These are phyloP conservation scores for Sanghuangporus weigelae DNA, from an alignment of 1,284 basidiomycete species.

Conservation along the genomic window DNA sequence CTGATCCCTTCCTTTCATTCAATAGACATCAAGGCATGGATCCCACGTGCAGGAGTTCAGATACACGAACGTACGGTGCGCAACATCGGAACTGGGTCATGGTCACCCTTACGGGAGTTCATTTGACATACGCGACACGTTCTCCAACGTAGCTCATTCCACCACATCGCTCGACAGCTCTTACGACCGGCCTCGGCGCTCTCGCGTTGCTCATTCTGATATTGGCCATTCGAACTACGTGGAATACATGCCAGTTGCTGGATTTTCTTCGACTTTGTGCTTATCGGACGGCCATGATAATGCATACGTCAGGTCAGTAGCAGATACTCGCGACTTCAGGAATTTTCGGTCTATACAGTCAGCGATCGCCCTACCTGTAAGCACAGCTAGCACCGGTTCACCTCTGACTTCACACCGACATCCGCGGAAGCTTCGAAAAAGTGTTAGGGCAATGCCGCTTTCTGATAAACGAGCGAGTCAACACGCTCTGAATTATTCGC, in stretches of 20 bases:
- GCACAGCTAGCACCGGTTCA: constrained; percentile 5
- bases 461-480: neutral
- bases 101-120: neutral
- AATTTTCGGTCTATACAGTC: constrained; percentile 4
- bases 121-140: neutral
- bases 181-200: neutral
- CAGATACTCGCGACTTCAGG: neutral
- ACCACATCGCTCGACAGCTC: constrained; percentile 2
- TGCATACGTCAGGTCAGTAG: neutral
- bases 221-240: constrained; percentile 8
- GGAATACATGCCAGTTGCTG: neutral
- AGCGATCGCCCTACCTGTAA: constrained; percentile 5
- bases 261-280: neutral
- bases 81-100: constrained; percentile 10
- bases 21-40: constrained; percentile 4
- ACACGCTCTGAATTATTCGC: neutral
- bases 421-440: constrained; percentile 17
- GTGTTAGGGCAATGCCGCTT: neutral
- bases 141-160: constrained; percentile 10
- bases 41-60: constrained; percentile 7
- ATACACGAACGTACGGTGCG: constrained; percentile 11
- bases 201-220: constrained; percentile 9
- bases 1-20: neutral
- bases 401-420: constrained; percentile 4
- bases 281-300: neutral